Conservation (phyloP, 2,329 filamentous ascomycete species). For the Talaromyces islandicus region DNA sequence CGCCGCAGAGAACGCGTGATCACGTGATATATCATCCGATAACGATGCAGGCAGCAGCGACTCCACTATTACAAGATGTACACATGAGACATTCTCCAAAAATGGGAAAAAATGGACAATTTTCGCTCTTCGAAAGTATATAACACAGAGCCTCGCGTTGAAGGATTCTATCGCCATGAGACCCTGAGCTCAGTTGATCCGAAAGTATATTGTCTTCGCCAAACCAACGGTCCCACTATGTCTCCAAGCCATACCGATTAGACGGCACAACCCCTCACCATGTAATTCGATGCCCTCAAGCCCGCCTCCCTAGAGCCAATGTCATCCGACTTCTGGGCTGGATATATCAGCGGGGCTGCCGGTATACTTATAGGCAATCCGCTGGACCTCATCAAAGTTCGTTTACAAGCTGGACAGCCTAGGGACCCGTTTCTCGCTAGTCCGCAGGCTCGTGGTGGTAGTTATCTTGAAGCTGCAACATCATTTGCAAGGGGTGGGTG, state of each 20-base stretch:
- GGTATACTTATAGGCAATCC: slow-evolving; percentile 89
- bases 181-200: neutral
- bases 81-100: neutral
- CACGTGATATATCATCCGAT: slow-evolving; percentile 16
- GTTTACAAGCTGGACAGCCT: slow-evolving; percentile 55
- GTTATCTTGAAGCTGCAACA: slow-evolving; percentile 27
- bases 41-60: neutral
- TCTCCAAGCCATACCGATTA: neutral
- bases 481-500: slow-evolving; percentile 35
- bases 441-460: slow-evolving; percentile 9
- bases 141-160: too few species aligned
- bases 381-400: slow-evolving; percentile 72
- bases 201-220: neutral
- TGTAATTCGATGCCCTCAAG: neutral
- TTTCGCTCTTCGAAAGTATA: neutral
- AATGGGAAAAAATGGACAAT: neutral
- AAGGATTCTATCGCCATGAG: too few species aligned
- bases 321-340: slow-evolving; percentile 90
- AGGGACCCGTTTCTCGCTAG: neutral
- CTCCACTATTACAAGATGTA: neutral
- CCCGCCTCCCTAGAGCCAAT: slow-evolving; percentile 38
- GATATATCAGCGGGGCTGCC: slow-evolving; percentile 78
- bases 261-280: neutral
- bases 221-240: neutral
- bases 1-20: slow-evolving; percentile 16